Base-by-base conservation (phyloP, 2,329 filamentous ascomycete genomes). In the Fusarium coffeatum region DNA sequence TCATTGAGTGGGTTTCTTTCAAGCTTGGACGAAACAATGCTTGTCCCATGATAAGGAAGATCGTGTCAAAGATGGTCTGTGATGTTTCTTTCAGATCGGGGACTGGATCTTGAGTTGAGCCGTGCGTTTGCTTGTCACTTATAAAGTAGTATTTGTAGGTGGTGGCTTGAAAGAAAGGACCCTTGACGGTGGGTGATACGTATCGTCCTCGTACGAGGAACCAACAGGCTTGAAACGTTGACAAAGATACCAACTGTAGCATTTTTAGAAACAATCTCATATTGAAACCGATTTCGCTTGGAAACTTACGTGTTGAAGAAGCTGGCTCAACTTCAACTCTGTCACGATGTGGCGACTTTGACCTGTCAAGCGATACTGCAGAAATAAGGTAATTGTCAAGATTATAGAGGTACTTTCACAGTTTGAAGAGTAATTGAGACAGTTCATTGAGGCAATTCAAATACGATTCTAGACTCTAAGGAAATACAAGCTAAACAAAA, bases 111-210 rank as follows among this genome's bases (percentile, higher is more conserved):
- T 55, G 43, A 30, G 48, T 25, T 61, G 55, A 66, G 62, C 62
- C 43, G 63, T 61, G 55, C 61, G 55, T 47, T 25, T 30, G 55
- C 55, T 25, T 37, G 42, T 40, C 23, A 20, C 34, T 42, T n/a
- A 41, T 53, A 28, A 20, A 27, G 32, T 50, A 37, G 34, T 10
- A 37, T 37, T 37, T 37, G 18, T 37, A n/a, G 23, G 16, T 37
- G 28, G 60, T 66, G 55, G 55, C 55, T 66, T 61, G 61, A 55
- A 61, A 61, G 43, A 25, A 16, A 30, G 13, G 34, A 22, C 30
- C 60, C 37, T 41, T 50, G 45, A 27, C 37, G 10, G 10, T 50
- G 41, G 27, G 10, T 50, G 41, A 32, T 46, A 48, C 22, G 22
- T 48, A 18, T 37, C 27, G 27, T 50, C 20, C 34, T 59, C 46